Evolutionary conservation across 768 basidiomycete genomes (phyloP), one percentile per base, ranked within the genome.

Genomic region (Boletus subcaerulescens): DNA sequence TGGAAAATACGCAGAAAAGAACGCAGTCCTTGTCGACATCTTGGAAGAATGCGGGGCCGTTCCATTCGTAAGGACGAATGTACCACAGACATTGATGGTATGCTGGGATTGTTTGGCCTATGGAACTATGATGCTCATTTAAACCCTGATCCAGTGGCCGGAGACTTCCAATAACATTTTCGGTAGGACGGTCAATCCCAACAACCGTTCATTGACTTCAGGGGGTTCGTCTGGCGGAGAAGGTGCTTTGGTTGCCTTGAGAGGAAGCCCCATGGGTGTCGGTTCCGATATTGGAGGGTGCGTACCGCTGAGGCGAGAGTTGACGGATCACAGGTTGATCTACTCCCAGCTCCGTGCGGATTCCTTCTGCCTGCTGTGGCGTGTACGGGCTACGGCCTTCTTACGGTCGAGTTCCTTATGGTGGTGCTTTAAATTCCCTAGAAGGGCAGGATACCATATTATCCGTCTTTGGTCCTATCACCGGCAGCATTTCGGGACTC

Each of bases 151-250:
- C 17, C 17, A 89, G 90, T 90, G 85, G 80, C 76, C 78, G 2
- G 92, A 96, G 67, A 86, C 89, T 0, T 83, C 77, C 73, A 94
- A 94, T 64, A 71, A 84, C 56, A 75, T 93, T 29, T 94, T 88
- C 61, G 92, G 91, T 2, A 77, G 89, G 49, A 93, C 93, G 0
- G 63, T 73, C 15, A 92, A 93, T 62, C 92, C 92, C 0, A 74
- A 77, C 65, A 91, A 93, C 65, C 80, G 86, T 11, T 76, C 77
- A 17, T 74, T 91, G 44, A 91, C 87, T 6, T 72, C 76, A 5
- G 91, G 92, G 12, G 93, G 93, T 2, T 93, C 90, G 0, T 89
- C 87, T 4, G 93, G 93, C 7, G 93, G 92, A 33, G 93, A 94
- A 73, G 88, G 87, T 40, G 89, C 91, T 1, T 77, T 94, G 8